Conservation (phyloP, 108 stramenopile species). For the Nitzschia inconspicua region DNA sequence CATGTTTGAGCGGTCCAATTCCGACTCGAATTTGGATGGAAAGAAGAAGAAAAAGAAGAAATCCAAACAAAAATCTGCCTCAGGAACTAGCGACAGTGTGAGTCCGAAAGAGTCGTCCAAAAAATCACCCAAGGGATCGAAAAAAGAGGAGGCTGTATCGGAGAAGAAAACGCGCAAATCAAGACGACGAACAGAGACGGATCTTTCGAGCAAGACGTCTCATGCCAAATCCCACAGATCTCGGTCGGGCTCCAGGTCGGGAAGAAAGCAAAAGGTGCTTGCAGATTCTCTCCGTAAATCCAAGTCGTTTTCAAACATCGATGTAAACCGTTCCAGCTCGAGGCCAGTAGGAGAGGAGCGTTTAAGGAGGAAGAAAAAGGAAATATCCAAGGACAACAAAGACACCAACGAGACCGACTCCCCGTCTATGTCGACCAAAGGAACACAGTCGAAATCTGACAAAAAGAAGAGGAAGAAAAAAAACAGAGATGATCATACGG, state of each 20-base stretch:
- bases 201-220: too few relatives aligned
- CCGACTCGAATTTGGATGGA: neutral
- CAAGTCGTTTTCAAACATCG: neutral
- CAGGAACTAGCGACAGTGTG: neutral
- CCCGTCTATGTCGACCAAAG: neutral
- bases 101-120: neutral
- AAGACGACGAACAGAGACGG: too few relatives aligned
- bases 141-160: too few relatives aligned
- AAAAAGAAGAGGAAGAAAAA: conserved; percentile 13
- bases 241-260: neutral
- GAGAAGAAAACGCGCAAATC: too few relatives aligned
- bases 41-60: conserved; percentile 8
- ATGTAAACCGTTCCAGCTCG: neutral
- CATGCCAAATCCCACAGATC: too few relatives aligned
- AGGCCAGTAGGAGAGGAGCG: neutral
- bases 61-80: neutral
- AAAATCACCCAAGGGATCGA: neutral
- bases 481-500: conserved; percentile 2
- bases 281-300: neutral
- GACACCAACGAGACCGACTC: neutral
- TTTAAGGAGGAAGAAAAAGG: neutral
- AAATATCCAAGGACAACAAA: neutral
- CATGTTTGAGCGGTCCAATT: conserved; percentile 5
- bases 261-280: neutral
- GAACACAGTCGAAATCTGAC: conserved; percentile 2